These are phyloP conservation scores for Meredithiella fracta DNA, from an alignment of 2,329 filamentous ascomycete species.

Conservation along the genomic window DNA sequence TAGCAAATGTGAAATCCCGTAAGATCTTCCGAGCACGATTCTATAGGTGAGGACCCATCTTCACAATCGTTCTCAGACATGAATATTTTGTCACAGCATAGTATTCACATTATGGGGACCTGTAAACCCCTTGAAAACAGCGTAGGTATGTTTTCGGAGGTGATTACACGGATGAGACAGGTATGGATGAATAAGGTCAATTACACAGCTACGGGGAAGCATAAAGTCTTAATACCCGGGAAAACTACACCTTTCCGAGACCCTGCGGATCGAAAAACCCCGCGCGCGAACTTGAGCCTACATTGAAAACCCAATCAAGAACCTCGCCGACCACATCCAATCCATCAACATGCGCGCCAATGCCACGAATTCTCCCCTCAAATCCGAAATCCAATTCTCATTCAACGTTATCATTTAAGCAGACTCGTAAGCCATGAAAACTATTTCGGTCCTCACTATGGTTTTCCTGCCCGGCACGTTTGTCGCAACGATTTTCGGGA, in stretches of 20 bases:
- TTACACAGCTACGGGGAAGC: background rate
- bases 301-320: background rate
- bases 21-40: background rate
- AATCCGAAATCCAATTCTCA: slow-evolving; percentile 2
- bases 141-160: background rate
- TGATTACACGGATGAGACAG: no score
- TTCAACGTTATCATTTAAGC: slow-evolving; percentile 7
- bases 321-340: background rate
- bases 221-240: background rate
- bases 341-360: background rate
- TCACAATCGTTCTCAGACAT: background rate
- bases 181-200: no score
- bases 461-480: slow-evolving; percentile 13
- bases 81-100: background rate
- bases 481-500: slow-evolving; percentile 10
- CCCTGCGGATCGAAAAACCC: background rate
- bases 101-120: background rate
- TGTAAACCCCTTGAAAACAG: background rate
- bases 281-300: background rate
- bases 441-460: slow-evolving; percentile 14
- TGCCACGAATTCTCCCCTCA: background rate
- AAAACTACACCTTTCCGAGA: background rate
- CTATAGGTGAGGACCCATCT: background rate
- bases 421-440: slow-evolving; percentile 12
- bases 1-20: slow-evolving; percentile 5